These are phyloP conservation scores for Claviceps sorghi DNA, from an alignment of 2,329 filamentous ascomycete genomes.

Conservation along the genomic window DNA sequence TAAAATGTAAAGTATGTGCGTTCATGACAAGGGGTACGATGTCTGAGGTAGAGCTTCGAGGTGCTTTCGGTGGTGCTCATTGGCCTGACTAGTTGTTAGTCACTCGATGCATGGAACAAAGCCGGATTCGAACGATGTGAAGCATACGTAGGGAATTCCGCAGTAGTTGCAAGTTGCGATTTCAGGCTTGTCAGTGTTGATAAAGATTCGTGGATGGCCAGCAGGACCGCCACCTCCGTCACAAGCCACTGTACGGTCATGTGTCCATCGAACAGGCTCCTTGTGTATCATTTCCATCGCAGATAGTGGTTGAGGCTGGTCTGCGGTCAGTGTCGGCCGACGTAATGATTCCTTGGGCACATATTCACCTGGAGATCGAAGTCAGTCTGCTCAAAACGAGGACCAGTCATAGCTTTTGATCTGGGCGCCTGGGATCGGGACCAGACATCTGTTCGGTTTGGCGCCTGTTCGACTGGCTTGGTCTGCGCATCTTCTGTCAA, in stretches of 20 bases:
- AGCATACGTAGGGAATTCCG: slow-evolving; percentile 74
- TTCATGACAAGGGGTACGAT: slow-evolving; percentile 59
- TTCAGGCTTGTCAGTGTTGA: slow-evolving; percentile 95
- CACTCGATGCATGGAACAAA: neutral
- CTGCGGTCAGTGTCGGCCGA: slow-evolving; percentile 9
- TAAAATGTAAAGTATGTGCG: neutral
- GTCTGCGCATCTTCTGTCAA: slow-evolving; percentile 27
- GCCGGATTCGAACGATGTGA: neutral
- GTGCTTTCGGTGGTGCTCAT: slow-evolving; percentile 75
- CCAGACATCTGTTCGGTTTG: slow-evolving; percentile 73
- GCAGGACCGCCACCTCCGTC: slow-evolving; percentile 83
- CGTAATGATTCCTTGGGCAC: neutral
- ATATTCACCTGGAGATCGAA: slow-evolving; percentile 71
- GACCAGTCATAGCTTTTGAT: slow-evolving; percentile 75
- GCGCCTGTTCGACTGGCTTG: slow-evolving; percentile 57
- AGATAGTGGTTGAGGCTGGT: slow-evolving; percentile 70
- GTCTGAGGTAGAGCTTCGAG: slow-evolving; percentile 70
- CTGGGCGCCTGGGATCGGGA: slow-evolving; percentile 72
- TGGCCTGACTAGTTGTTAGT: slow-evolving; percentile 43
- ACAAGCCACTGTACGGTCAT: slow-evolving; percentile 68
- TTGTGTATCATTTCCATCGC: slow-evolving; percentile 95
- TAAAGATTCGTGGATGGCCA: slow-evolving; percentile 87
- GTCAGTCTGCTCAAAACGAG: slow-evolving; percentile 93
- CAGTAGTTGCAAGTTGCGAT: slow-evolving; percentile 87
- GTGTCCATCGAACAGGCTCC: slow-evolving; percentile 85